Evolutionary conservation across 192 early-diverging fungal species (phyloP).

Genomic region (Spinellus fusiger): DNA sequence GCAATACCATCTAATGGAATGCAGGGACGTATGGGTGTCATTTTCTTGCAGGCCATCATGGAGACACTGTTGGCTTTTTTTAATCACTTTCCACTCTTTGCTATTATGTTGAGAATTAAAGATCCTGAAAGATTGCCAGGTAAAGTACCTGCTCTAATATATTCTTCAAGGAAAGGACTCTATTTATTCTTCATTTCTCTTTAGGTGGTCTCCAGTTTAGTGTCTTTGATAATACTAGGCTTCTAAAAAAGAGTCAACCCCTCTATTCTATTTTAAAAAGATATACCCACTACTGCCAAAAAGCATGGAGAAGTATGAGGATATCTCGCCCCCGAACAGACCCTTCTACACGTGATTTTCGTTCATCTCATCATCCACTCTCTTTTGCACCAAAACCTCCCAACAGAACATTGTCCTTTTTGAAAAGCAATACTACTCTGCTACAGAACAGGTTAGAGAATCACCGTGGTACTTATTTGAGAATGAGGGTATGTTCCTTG

Average conservation of each 20-base stretch:
- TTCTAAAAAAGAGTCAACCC: constrained; percentile 14
- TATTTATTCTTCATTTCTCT: neutral
- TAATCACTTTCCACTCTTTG: constrained; percentile 97
- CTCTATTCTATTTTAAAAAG: neutral
- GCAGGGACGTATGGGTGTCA: constrained; percentile 73
- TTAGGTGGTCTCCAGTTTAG: constrained; percentile 32
- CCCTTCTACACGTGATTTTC: too few species aligned
- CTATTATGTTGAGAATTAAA: constrained; percentile 81
- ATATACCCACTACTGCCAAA: neutral
- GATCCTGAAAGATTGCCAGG: constrained; percentile 86
- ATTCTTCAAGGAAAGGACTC: neutral
- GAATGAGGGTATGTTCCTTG: constrained; percentile 7
- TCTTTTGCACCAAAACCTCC: neutral
- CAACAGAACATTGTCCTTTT: neutral
- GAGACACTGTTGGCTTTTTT: constrained; percentile 85
- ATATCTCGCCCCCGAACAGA: neutral
- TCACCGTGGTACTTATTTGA: constrained; percentile 15
- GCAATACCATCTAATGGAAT: neutral
- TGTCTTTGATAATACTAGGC: constrained; percentile 17
- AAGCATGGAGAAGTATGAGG: neutral
- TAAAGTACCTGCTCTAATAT: constrained; percentile 43
- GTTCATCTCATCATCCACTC: neutral
- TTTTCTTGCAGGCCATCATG: constrained; percentile 72
- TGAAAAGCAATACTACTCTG: neutral
- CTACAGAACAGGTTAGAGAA: neutral